Evolutionary conservation across 768 basidiomycete species (phyloP).

Genomic region (Lyophyllum atratum): DNA sequence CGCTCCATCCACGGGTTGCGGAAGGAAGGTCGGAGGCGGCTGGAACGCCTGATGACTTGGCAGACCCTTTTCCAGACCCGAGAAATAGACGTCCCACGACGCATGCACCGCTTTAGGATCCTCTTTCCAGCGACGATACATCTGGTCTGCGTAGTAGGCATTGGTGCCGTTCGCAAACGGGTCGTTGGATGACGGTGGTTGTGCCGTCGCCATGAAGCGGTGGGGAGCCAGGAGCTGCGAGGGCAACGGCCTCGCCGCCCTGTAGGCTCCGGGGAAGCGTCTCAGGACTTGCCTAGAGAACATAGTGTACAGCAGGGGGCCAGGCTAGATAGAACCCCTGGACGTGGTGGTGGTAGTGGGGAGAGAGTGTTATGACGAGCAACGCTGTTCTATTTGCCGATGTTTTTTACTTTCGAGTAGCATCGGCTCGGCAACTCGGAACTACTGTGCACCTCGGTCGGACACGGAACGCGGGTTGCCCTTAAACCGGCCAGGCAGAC

Average conservation of each 20-base stretch:
- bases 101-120: constrained; percentile 91
- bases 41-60: constrained; percentile 80
- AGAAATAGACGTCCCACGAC: constrained; percentile 95
- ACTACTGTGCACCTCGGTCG: constrained; percentile 1
- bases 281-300: constrained; percentile 35
- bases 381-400: background rate
- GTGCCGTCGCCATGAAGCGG: constrained; percentile 46
- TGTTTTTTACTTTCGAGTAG: background rate
- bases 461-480: background rate
- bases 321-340: background rate
- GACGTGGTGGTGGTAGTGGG: constrained; percentile 4
- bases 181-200: constrained; percentile 74
- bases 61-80: constrained; percentile 88
- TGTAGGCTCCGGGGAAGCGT: constrained; percentile 28
- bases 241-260: constrained; percentile 15
- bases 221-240: constrained; percentile 8
- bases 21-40: constrained; percentile 69
- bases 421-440: constrained; percentile 7
- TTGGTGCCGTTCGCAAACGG: constrained; percentile 94
- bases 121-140: constrained; percentile 91
- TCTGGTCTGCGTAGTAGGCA: constrained; percentile 94
- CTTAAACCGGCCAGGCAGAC: too few species aligned
- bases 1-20: constrained; percentile 76
- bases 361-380: constrained; percentile 2
- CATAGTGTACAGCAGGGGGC: constrained; percentile 22